Percentiles rank a stretch among this genome's conserved stretches.
Evolutionary conservation across 2,329 filamentous ascomycete genomes (phyloP).

Genomic region (Apiospora aurea): DNA sequence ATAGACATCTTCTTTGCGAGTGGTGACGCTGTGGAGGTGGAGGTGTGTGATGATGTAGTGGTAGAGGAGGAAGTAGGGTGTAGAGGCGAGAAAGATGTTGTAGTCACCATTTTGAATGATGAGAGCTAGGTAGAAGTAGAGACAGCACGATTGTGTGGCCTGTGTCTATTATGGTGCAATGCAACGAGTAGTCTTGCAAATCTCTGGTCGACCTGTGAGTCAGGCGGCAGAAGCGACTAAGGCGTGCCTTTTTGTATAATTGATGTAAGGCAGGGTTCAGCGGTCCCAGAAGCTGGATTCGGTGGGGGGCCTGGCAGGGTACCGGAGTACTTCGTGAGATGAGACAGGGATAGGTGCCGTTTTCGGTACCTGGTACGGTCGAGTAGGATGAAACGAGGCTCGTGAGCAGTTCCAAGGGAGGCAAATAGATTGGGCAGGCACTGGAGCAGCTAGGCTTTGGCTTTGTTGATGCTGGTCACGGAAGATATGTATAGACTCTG

Average conservation of each 20-base stretch:
- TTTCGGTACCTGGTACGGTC: slow-evolving; percentile 18
- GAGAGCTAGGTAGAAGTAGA: background rate
- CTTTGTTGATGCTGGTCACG: background rate
- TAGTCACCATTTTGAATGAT: slow-evolving; percentile 46
- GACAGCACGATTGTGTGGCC: slow-evolving; percentile 28
- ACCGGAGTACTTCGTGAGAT: slow-evolving; percentile 21
- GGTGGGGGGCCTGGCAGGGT: slow-evolving; percentile 22
- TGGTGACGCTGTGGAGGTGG: slow-evolving; percentile 32
- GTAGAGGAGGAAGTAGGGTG: slow-evolving; percentile 37
- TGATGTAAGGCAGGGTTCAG: slow-evolving; percentile 24
- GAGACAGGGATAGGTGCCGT: slow-evolving; percentile 17
- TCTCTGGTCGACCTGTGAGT: slow-evolving; percentile 42
- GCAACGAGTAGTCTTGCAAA: slow-evolving; percentile 32
- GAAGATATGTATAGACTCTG: background rate
- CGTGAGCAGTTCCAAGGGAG: slow-evolving; percentile 4
- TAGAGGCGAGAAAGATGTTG: slow-evolving; percentile 29
- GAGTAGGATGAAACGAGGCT: slow-evolving; percentile 22
- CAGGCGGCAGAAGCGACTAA: slow-evolving; percentile 40
- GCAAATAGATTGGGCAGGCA: background rate
- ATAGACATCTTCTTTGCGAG: slow-evolving; percentile 82
- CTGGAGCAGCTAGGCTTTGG: background rate
- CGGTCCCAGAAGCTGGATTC: slow-evolving; percentile 13
- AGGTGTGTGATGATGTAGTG: slow-evolving; percentile 33
- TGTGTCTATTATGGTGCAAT: slow-evolving; percentile 41
- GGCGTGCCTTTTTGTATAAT: slow-evolving; percentile 26